Evolutionary conservation across 371 early-diverging fungal species (phyloP).

Genomic region (Mortierella sp.): DNA sequence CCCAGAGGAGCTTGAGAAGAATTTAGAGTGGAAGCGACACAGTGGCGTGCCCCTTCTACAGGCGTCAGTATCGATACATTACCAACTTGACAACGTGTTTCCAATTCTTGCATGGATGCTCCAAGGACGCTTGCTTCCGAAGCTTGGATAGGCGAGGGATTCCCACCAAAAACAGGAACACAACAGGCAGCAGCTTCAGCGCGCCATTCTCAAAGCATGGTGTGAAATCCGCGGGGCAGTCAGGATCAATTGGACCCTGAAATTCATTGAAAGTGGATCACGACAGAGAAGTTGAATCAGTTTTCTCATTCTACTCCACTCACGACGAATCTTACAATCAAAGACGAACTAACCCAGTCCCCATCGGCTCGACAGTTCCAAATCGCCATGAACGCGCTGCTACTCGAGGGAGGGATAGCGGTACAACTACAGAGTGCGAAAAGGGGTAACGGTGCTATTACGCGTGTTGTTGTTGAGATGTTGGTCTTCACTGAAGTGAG

Average conservation of each 20-base stretch:
- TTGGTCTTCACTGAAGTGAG: too few relatives aligned
- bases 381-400: constrained; percentile 20
- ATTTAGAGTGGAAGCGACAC: too few relatives aligned
- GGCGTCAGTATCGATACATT: too few relatives aligned
- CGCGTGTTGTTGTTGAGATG: too few relatives aligned
- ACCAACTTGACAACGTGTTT: constrained; percentile 68
- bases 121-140: constrained; percentile 49
- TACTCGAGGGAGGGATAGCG: too few relatives aligned
- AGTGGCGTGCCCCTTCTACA: too few relatives aligned
- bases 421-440: too few relatives aligned
- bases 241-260: constrained; percentile 74
- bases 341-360: constrained; percentile 17
- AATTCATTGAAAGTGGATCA: neutral
- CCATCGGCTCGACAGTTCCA: constrained; percentile 39
- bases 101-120: constrained; percentile 58
- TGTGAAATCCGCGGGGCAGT: constrained; percentile 73
- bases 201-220: constrained; percentile 81
- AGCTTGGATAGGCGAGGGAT: constrained; percentile 59
- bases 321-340: neutral
- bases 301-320: too few relatives aligned
- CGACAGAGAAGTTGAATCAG: neutral
- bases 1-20: too few relatives aligned
- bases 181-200: constrained; percentile 58
- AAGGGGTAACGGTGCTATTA: too few relatives aligned
- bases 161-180: constrained; percentile 62